Base-by-base conservation (phyloP, 2,329 filamentous ascomycete genomes). In the Botryotinia globosa region DNA sequence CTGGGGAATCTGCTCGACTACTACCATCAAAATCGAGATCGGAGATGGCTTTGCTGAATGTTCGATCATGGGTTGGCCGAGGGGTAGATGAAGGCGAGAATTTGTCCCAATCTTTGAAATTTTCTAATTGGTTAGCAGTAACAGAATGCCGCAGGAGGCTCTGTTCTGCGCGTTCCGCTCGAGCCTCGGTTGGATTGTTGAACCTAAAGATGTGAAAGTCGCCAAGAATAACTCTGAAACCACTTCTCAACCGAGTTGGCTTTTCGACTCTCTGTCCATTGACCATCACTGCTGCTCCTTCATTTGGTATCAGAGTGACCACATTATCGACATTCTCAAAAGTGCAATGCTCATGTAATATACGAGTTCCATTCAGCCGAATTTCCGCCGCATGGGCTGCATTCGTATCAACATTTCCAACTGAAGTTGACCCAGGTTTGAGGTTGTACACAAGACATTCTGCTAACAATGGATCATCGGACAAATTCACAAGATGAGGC, bases 201-300 rank as follows among this genome's bases (percentile, higher is more conserved):
- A 99, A 99, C 72, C 96, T 88, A 83, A 99, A 98, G 74, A 99
- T 99, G 81, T 99, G 96, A 78, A 99, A 99, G 82, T 99, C 96
- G 58, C 96, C 96, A 16, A 99, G 86, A 75, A 99, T 99, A 71
- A 99, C 92, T 74, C 96, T 92, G 81, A 94, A 97, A 9, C 96
- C 96, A 78, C 94, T 98, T 80, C 94, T 91, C 61, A 99, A 85
- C 76, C 94, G 89, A 76, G 91, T 94, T 1, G 94, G 91, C 79
- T 94, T 94, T 71, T 94, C 90, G 71, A 98, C 92, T 29, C 94
- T 92, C 76, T 95, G 89, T 73, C 96, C 96, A 79, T 99, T 99
- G 69, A 99, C 94, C 96, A 99, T 99, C 73, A 99, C 93, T 18
- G 94, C 94, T 1, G 96, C 96, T n/a, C 93, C 94, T 78, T 97